Base-by-base conservation (phyloP, 192 early-diverging fungal genomes). In the Coemansia sp. region DNA sequence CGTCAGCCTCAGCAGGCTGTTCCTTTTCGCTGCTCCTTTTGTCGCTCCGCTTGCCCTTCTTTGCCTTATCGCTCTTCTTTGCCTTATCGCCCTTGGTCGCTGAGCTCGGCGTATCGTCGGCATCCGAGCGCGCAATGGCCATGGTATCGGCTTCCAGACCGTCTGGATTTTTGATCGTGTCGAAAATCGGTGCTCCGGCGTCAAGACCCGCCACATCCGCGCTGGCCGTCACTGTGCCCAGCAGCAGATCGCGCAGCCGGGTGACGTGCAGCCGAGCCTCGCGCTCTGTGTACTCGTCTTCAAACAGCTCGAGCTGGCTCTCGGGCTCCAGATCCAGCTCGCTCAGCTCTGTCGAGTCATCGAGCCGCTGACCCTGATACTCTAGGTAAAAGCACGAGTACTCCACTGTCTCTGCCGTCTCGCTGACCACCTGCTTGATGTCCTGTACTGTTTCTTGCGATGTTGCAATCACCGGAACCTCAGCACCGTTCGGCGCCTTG, bases 351-450 rank as follows among this genome's bases (percentile, higher is more conserved):
- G 79, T 72, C 71, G 83, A 88, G 56, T 98, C 94, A 65, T 86
- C 88, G 55, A 97, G 69, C 21, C 87, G 84, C 61, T 74, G 65
- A 27, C 89, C 92, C 22, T 93, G 83, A 62, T 85, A 89, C 5
- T 85, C 62, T 15, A 98, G 79, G 63, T 89, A 92, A 70, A 97
- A 97, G 81, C 94, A 96, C 32, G 96, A 94, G 79, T 93, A 88
- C 49, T 90, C 88, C 55, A 92, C 87, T 1, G 90, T 88, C 55
- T 92, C 89, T 14, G 92, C 87, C 2, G 88, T 89, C 69, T 98
- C 96, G 56, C 89, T 89, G 51, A 98, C 82, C 17, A 85, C 89
- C 62, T 93, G 89, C 58, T 90, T 90, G 61, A 98, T 85, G 62
- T 96, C 94, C 60, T 90, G 89, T 49, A 98, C 83, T 4, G 90